Evolutionary conservation across 2,329 filamentous ascomycete genomes (phyloP), one percentile per base, ranked within the genome.

Genomic region (Boeremia lycopersici): DNA sequence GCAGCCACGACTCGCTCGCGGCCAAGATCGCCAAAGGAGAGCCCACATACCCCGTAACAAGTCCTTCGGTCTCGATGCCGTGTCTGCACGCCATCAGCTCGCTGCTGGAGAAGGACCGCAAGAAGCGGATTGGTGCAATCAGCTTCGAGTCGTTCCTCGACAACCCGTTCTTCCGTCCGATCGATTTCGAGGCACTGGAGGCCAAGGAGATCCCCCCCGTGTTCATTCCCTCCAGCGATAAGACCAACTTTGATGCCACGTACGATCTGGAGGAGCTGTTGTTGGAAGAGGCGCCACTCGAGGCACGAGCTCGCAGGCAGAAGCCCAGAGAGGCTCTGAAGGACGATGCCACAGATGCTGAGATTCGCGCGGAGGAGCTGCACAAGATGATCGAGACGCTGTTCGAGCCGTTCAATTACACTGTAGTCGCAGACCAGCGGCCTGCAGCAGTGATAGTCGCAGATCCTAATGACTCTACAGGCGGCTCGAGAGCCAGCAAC

Each of bases 201-300:
- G 82, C 86, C 60, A 98, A 97, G 73, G 87, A 92, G 70, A 87
- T 98, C 39, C 88, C 93, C 64, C 95, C 95, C 0, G 86, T 98
- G 3, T 99, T 99, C 73, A 85, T 89, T 17, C 95, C 95, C 0
- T 96, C 93, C 0, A 93, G 91, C 51, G 95, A 98, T 43, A 99
- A 99, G 83, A 98, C 95, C 3, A 99, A 99, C 74, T 99, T 99
- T 64, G 95, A 99, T 75, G 95, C 95, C 4, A 99, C 95, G 0
- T 98, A 99, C 72, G 95, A 99, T 74, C 79, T 99, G 45, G 95
- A 99, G 72, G 95, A 99, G 74, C 76, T 99, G 17, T 78, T 99
- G 2, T 77, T 99, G 39, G 95, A 99, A 75, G 95, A 99, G 73
- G 95, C 95, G 11, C 95, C 95, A 1, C 79, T 99, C 5, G 95